phyloP scores from a whole-genome alignment of 2,329 filamentous ascomycete species.

The Apiospora koreana region DNA sequence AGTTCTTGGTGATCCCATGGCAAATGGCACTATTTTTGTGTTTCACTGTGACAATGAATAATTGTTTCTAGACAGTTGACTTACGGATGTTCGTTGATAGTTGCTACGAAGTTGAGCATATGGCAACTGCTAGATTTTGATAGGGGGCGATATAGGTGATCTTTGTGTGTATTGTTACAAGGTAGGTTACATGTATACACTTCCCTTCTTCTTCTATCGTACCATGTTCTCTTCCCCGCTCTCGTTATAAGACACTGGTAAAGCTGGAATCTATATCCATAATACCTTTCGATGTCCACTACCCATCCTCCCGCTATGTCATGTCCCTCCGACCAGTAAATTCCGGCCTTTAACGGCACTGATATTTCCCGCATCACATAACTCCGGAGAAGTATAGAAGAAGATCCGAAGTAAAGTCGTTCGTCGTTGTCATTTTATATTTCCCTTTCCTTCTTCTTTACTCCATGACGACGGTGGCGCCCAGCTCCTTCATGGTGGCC shows the following conservation, averaged over 20 bases:
- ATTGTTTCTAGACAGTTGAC: neutral
- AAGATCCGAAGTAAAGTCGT: conserved; percentile 14
- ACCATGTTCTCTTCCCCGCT: neutral
- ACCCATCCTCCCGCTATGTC: neutral
- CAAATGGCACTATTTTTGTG: too few relatives aligned
- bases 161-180: conserved; percentile 20
- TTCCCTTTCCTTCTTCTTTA: conserved; percentile 49
- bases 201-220: conserved; percentile 4
- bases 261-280: neutral
- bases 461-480: conserved; percentile 88
- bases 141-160: neutral
- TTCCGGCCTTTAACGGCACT: neutral
- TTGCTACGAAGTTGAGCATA: too few relatives aligned
- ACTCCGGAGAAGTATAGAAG: conserved; percentile 30
- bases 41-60: neutral
- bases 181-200: conserved; percentile 19
- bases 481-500: conserved; percentile 88
- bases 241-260: neutral
- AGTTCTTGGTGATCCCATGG: neutral
- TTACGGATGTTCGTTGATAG: too few relatives aligned
- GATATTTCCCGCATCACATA: neutral
- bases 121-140: too few relatives aligned
- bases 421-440: neutral
- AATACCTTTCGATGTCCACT: neutral
- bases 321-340: neutral